Evolutionary conservation across 2,329 filamentous ascomycete genomes (phyloP).

Genomic region (Aureobasidium sp.): DNA sequence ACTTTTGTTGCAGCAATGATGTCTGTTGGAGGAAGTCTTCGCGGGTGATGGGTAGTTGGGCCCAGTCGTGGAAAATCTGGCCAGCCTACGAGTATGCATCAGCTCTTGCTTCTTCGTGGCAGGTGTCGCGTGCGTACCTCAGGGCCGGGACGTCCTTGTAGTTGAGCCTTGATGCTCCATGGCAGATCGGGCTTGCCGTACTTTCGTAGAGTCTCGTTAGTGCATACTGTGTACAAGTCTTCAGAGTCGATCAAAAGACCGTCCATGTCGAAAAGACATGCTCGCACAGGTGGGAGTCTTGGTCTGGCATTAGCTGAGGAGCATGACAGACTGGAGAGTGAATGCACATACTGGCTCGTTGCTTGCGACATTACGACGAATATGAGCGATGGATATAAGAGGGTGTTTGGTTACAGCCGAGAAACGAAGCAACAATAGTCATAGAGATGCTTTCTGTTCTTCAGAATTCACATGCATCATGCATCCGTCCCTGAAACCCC

Average conservation of each 20-base stretch:
- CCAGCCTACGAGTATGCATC: conserved; percentile 34
- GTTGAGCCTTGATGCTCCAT: conserved; percentile 87
- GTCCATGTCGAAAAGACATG: conserved; percentile 98
- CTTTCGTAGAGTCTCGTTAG: conserved; percentile 71
- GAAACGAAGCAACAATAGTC: neutral
- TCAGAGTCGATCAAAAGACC: conserved; percentile 91
- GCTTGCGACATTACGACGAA: neutral
- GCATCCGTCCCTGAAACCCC: neutral
- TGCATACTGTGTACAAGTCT: conserved; percentile 76
- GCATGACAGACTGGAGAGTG: neutral
- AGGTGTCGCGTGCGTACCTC: conserved; percentile 30
- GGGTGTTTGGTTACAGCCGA: neutral
- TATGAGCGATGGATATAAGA: neutral
- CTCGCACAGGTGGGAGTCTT: conserved; percentile 71
- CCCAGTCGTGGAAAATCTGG: conserved; percentile 69
- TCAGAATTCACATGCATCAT: conserved; percentile 2
- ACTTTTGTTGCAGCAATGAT: conserved; percentile 54
- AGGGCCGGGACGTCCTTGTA: conserved; percentile 59
- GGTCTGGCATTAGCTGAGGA: neutral
- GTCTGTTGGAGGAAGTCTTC: conserved; percentile 59
- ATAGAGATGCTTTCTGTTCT: neutral
- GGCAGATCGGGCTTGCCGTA: conserved; percentile 70
- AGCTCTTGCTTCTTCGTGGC: neutral
- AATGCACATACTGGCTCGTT: neutral
- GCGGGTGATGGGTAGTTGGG: conserved; percentile 66